Evolutionary conservation across 2,329 filamentous ascomycete genomes (phyloP).

Genomic region (Fusarium nisikadoi): DNA sequence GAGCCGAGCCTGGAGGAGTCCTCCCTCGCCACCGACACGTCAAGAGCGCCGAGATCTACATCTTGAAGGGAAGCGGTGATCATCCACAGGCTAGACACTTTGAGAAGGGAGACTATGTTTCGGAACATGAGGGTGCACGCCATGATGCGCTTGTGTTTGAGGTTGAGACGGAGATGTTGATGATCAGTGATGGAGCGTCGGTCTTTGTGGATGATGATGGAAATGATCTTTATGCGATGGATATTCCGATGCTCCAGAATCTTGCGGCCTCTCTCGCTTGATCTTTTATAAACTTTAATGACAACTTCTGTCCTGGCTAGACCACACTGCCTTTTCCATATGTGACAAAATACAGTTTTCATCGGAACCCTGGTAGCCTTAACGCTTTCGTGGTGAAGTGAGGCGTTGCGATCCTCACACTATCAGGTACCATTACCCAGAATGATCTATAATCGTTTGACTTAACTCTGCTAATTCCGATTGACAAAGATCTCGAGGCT

Average conservation of each 20-base stretch:
- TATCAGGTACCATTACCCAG: too few relatives aligned
- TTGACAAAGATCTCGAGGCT: too few relatives aligned
- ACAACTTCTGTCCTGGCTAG: neutral
- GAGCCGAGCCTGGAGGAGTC: neutral
- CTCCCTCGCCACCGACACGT: neutral
- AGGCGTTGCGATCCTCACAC: too few relatives aligned
- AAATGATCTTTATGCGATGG: neutral
- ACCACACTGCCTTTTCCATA: accelerated
- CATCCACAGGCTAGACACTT: neutral
- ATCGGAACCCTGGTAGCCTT: too few relatives aligned
- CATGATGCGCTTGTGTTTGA: neutral
- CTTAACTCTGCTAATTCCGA: too few relatives aligned
- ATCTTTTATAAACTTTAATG: neutral
- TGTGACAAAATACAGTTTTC: too few relatives aligned
- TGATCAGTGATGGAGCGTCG: neutral
- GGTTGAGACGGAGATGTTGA: neutral
- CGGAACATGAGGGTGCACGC: neutral
- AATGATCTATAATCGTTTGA: too few relatives aligned
- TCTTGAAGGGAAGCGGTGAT: neutral
- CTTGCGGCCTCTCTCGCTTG: neutral
- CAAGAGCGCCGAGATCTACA: neutral
- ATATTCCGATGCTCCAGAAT: neutral
- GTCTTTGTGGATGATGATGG: neutral
- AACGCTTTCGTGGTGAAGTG: too few relatives aligned
- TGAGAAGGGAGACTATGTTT: neutral